Percentiles rank a stretch among this genome's conserved stretches.
phyloP scores from a whole-genome alignment of 2,329 filamentous ascomycete species.

The Alternaria sp. region DNA sequence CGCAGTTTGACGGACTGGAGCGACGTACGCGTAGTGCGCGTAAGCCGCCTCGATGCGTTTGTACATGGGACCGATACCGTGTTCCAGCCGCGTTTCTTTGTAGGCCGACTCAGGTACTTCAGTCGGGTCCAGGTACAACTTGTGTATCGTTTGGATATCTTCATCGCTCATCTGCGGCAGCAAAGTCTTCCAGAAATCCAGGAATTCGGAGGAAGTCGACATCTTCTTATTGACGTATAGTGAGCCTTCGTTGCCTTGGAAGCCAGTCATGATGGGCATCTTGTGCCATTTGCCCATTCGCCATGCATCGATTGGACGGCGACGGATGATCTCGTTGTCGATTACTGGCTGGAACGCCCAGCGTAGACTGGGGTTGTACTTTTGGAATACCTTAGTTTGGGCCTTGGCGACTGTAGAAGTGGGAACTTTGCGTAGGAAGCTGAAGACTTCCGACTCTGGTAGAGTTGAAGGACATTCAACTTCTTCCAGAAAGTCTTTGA shows the following conservation, averaged over 20 bases:
- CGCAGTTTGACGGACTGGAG: conserved; percentile 67
- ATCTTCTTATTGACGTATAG: conserved; percentile 64
- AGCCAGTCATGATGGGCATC: conserved; percentile 71
- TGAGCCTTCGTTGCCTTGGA: conserved; percentile 73
- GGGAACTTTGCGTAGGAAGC: conserved; percentile 52
- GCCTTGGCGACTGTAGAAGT: conserved; percentile 47
- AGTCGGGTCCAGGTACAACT: conserved; percentile 68
- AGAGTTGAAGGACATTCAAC: conserved; percentile 41
- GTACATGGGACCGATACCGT: conserved; percentile 58
- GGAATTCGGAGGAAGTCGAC: conserved; percentile 60
- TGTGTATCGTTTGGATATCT: conserved; percentile 63
- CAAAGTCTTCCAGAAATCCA: conserved; percentile 65
- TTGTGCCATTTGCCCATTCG: conserved; percentile 59
- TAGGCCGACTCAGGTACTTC: conserved; percentile 52
- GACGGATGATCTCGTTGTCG: conserved; percentile 65
- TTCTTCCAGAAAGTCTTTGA: conserved; percentile 50
- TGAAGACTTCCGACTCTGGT: conserved; percentile 44
- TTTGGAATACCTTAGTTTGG: conserved; percentile 53
- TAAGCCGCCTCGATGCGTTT: conserved; percentile 66
- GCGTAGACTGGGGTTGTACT: conserved; percentile 55
- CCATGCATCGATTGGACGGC: conserved; percentile 67
- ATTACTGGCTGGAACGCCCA: conserved; percentile 74
- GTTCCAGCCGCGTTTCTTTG: conserved; percentile 42
- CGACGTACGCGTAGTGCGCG: conserved; percentile 69
- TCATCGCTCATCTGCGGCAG: conserved; percentile 62